A percentile compares a stretch with the other conserved stretches of the same genome.
phyloP scores from a whole-genome alignment of 768 basidiomycete genomes.

The Serendipita sp. region DNA sequence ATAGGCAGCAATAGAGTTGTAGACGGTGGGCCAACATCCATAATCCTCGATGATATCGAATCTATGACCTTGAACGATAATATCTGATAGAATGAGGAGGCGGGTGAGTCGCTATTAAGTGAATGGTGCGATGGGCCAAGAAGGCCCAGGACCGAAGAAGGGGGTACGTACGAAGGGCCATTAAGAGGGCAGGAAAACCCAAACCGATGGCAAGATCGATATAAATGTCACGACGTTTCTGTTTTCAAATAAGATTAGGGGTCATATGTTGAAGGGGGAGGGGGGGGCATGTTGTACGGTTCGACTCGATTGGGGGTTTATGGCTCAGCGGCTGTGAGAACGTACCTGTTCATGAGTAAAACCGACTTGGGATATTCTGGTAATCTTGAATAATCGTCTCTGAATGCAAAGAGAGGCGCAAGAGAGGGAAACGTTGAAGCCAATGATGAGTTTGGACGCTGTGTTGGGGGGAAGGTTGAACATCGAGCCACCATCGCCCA shows the following conservation, averaged over 20 bases:
- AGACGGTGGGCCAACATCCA: constrained; percentile 19
- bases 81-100: constrained; percentile 15
- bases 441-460: constrained; percentile 28
- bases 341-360: background rate
- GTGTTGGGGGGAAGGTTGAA: background rate
- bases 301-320: constrained; percentile 3
- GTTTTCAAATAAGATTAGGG: constrained; percentile 28
- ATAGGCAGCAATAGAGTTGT: constrained; percentile 16
- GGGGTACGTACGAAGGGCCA: background rate
- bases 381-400: constrained; percentile 45
- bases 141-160: no score
- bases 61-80: constrained; percentile 30
- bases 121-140: no score
- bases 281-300: background rate
- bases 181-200: constrained; percentile 25
- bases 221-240: constrained; percentile 13
- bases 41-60: constrained; percentile 21
- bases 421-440: constrained; percentile 32
- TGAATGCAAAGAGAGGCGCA: constrained; percentile 41
- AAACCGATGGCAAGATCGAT: constrained; percentile 34
- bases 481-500: background rate
- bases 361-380: constrained; percentile 30
- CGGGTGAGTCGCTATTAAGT: background rate
- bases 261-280: background rate
- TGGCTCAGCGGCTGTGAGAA: constrained; percentile 7